phyloP scores from a whole-genome alignment of 192 early-diverging fungal species.

The Phycomyces nitens region DNA sequence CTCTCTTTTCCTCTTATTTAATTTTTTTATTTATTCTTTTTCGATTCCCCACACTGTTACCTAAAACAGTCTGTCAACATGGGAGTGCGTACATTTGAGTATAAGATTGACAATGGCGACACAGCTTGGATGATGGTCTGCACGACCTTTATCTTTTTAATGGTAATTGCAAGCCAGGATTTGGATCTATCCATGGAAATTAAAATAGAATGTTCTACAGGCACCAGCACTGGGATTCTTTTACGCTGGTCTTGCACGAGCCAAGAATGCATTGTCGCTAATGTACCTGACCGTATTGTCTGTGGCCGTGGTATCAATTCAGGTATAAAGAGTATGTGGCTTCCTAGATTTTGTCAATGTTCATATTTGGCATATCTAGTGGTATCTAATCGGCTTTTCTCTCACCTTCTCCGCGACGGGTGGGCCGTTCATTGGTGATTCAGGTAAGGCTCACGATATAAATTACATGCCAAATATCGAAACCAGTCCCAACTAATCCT shows the following conservation, averaged over 20 bases:
- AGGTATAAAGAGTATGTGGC: too few species aligned
- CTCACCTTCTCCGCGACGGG: constrained; percentile 66
- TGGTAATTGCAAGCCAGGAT: constrained; percentile 27
- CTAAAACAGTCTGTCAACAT: not conserved
- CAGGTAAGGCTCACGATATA: constrained; percentile 11
- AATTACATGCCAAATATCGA: too few species aligned
- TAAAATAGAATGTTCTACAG: constrained; percentile 30
- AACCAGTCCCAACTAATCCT: not conserved
- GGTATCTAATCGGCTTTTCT: constrained; percentile 71
- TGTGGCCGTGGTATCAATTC: constrained; percentile 67
- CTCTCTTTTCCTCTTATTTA: not conserved
- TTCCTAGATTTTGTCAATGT: too few species aligned
- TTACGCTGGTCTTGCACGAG: constrained; percentile 68
- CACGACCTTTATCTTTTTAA: constrained; percentile 68
- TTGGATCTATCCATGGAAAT: not conserved
- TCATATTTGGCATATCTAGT: constrained; percentile 35
- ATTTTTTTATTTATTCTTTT: not conserved
- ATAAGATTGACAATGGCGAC: constrained; percentile 26
- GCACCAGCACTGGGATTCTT: constrained; percentile 72
- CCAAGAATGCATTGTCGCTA: constrained; percentile 76
- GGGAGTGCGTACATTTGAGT: too few species aligned
- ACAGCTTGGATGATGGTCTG: constrained; percentile 74
- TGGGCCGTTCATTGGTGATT: constrained; percentile 72
- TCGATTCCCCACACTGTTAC: not conserved
- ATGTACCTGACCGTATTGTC: constrained; percentile 70